These are phyloP conservation scores for Periconia sp. DNA, from an alignment of 2,329 filamentous ascomycete genomes.

Conservation along the genomic window DNA sequence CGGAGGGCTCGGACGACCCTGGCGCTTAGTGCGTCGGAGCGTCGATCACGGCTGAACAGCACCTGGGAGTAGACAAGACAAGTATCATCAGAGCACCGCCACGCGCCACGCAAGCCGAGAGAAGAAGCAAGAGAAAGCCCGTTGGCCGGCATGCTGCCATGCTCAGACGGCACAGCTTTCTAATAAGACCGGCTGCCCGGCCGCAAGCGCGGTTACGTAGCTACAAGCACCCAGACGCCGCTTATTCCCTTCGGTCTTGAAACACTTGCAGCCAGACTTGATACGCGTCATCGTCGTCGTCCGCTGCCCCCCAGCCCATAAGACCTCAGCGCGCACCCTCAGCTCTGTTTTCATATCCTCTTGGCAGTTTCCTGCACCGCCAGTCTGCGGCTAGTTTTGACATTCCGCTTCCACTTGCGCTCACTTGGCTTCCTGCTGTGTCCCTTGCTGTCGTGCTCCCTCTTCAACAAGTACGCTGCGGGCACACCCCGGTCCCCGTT, in stretches of 20 bases:
- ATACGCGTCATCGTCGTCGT: slow-evolving; percentile 14
- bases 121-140: not conserved
- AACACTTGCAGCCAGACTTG: not conserved
- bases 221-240: too few species aligned
- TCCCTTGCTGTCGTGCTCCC: not conserved
- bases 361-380: not conserved
- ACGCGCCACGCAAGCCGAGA: slow-evolving; percentile 9
- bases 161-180: not conserved
- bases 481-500: slow-evolving; percentile 6
- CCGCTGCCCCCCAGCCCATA: slow-evolving; percentile 7
- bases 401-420: not conserved
- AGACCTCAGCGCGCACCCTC: slow-evolving; percentile 1
- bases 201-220: not conserved
- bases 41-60: too few species aligned
- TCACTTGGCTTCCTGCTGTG: not conserved
- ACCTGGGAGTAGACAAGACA: not conserved
- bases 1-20: not conserved
- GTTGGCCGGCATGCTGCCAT: not conserved
- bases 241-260: not conserved
- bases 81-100: slow-evolving; percentile 2
- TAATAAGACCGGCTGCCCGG: not conserved
- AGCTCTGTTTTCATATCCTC: not conserved
- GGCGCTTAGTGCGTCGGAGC: not conserved
- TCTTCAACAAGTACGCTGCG: slow-evolving; percentile 1
- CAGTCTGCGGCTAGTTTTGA: not conserved